Evolutionary conservation across 2,329 filamentous ascomycete genomes (phyloP).

Genomic region (Hypoxylon sp.): DNA sequence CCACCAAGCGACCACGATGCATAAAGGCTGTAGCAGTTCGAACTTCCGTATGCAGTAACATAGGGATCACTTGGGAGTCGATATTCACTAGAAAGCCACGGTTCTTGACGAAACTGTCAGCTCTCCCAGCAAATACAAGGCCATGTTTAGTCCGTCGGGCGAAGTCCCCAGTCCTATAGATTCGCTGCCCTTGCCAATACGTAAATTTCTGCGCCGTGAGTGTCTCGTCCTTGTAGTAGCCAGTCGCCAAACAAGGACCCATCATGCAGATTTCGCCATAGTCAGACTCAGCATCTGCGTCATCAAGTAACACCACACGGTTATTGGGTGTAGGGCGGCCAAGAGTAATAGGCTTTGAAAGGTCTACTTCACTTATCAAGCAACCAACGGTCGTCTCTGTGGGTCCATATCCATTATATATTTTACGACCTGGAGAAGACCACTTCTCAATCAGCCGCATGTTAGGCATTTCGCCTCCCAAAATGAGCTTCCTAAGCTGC

Average conservation of each 20-base stretch:
- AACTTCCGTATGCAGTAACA: not conserved
- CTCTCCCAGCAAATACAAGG: conserved; percentile 9
- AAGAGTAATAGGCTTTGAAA: conserved; percentile 17
- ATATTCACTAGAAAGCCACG: not conserved
- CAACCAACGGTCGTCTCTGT: conserved; percentile 24
- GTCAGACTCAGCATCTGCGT: not conserved
- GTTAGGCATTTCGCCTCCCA: not conserved
- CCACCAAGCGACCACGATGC: not conserved
- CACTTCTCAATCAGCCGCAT: not conserved
- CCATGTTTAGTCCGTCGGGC: conserved; percentile 26
- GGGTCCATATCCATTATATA: conserved; percentile 35
- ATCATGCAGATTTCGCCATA: conserved; percentile 1
- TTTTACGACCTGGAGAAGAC: conserved; percentile 11
- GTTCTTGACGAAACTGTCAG: conserved; percentile 1
- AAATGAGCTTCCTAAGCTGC: not conserved
- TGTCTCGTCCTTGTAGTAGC: conserved; percentile 22
- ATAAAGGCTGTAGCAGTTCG: not conserved
- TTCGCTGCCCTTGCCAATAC: conserved; percentile 16
- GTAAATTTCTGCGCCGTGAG: conserved; percentile 25
- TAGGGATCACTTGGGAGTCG: not conserved
- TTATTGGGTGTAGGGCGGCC: conserved; percentile 10
- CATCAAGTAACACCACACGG: not conserved
- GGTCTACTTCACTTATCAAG: conserved; percentile 8
- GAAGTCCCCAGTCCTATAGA: conserved; percentile 28
- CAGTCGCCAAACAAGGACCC: not conserved